These are phyloP conservation scores for Eudorina sp. DNA, from an alignment of 139 green algal genomes.

Conservation along the genomic window DNA sequence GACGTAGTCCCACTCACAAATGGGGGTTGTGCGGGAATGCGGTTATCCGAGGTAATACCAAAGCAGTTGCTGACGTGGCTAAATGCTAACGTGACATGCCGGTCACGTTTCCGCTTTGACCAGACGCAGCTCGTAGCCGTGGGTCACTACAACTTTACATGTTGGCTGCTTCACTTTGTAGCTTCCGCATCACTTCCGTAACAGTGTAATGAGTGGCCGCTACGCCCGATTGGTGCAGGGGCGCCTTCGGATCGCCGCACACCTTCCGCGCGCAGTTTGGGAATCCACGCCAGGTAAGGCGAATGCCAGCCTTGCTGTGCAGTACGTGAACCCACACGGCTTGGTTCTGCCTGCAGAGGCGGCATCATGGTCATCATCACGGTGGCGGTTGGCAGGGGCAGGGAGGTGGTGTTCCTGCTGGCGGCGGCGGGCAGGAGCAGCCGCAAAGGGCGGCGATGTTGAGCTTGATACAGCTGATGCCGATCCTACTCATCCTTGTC, in stretches of 20 bases:
- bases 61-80: no score
- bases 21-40: no score
- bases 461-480: slow-evolving; percentile 58
- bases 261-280: slow-evolving; percentile 58
- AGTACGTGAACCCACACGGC: neutral
- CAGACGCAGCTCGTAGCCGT: no score
- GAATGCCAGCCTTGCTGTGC: neutral
- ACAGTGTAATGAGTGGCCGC: no score
- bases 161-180: no score
- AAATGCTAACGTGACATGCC: no score
- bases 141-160: no score
- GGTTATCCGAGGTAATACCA: no score
- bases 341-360: slow-evolving; percentile 2
- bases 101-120: no score
- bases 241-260: neutral
- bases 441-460: slow-evolving; percentile 44
- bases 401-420: neutral
- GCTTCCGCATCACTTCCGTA: no score
- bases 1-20: no score
- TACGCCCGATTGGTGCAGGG: slow-evolving; percentile 20
- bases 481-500: slow-evolving; percentile 59
- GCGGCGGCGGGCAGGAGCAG: slow-evolving; percentile 35
- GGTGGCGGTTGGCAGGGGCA: neutral
- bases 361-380: neutral
- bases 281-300: neutral